phyloP scores from a whole-genome alignment of 768 basidiomycete genomes.

The Leccinum broughii region DNA sequence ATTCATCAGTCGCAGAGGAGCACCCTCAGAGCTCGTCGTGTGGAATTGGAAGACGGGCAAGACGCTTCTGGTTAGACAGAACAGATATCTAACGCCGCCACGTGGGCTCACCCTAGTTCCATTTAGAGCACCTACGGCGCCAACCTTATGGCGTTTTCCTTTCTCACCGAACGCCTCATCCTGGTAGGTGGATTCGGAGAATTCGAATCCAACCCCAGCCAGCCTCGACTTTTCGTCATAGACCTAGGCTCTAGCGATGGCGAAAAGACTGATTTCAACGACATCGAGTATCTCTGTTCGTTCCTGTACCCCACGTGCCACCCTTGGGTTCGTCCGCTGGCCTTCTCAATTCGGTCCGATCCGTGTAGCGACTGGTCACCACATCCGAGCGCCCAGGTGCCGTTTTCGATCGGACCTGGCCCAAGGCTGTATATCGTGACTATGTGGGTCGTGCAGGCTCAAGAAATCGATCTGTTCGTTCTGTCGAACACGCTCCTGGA shows the following conservation, averaged over 20 bases:
- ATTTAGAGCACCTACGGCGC: slow-evolving; percentile 30
- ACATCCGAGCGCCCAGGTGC: slow-evolving; percentile 35
- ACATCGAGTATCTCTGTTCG: slow-evolving; percentile 35
- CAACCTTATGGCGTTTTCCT: slow-evolving; percentile 41
- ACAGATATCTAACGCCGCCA: background rate
- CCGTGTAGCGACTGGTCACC: slow-evolving; percentile 50
- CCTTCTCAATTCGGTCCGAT: slow-evolving; percentile 52
- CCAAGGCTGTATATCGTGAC: slow-evolving; percentile 50
- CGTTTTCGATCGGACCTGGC: slow-evolving; percentile 45
- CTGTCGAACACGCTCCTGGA: slow-evolving; percentile 39
- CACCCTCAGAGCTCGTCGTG: slow-evolving; percentile 49
- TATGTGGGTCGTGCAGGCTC: slow-evolving; percentile 37
- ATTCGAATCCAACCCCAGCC: slow-evolving; percentile 20
- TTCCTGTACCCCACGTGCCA: slow-evolving; percentile 45
- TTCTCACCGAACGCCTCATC: slow-evolving; percentile 43
- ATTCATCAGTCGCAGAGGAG: slow-evolving; percentile 36
- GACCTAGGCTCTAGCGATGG: slow-evolving; percentile 38
- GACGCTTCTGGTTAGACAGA: slow-evolving; percentile 46
- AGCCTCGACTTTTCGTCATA: slow-evolving; percentile 38
- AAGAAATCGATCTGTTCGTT: slow-evolving; percentile 43
- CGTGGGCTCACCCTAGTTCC: slow-evolving; percentile 1
- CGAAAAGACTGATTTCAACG: slow-evolving; percentile 30
- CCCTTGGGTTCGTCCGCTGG: slow-evolving; percentile 27
- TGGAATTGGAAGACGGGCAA: slow-evolving; percentile 70
- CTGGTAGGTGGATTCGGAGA: slow-evolving; percentile 35